Evolutionary conservation across 352 stramenopile genomes (phyloP), one percentile per base, ranked within the genome.

Genomic region (Phytophthora niederhauseri): DNA sequence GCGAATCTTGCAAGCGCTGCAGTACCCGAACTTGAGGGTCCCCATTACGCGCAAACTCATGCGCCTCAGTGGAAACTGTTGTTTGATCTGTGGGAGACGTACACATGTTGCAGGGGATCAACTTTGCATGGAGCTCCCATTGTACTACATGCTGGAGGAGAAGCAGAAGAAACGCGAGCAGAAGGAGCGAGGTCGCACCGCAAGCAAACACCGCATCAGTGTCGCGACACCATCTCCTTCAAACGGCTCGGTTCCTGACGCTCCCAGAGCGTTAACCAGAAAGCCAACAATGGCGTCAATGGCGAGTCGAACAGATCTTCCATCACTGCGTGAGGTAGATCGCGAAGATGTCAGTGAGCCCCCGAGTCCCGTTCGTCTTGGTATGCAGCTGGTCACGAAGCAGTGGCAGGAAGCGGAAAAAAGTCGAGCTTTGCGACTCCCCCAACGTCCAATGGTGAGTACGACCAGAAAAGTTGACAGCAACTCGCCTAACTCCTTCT

Each of bases 11-110:
- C 86, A 94, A 57, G 85, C 86, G 7, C 68, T 91, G 52, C 55
- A 78, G 46, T 92, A 94, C 53, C 84, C 88, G 22, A 81, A 85
- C 46, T 59, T 93, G 50, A 84, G 82, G 26, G 80, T 93, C 19
- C 83, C 85, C 14, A 91, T 93, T 66, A 94, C 86, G 24, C 78
- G 85, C 49, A 94, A 93, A 64, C 85, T 94, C 67, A 94, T 95
- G 88, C 83, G 88, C 5, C 70, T 93, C 4, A 94, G 86, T 57
- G 85, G 81, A 24, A 96, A 96, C 48, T 73, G 69, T 45, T 96
- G 88, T 57, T 79, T 90, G 59, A 92, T 89, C 68, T 94, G 86
- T 64, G 85, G 85, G 0, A 76, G 85, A 20, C 57, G 79, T 55
- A 91, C 86, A 6, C 88, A 94, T 69, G 56, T 94, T 17, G 86